Conservation (phyloP, 495 filamentous ascomycete species). For the Annulohypoxylon maeteangense region DNA sequence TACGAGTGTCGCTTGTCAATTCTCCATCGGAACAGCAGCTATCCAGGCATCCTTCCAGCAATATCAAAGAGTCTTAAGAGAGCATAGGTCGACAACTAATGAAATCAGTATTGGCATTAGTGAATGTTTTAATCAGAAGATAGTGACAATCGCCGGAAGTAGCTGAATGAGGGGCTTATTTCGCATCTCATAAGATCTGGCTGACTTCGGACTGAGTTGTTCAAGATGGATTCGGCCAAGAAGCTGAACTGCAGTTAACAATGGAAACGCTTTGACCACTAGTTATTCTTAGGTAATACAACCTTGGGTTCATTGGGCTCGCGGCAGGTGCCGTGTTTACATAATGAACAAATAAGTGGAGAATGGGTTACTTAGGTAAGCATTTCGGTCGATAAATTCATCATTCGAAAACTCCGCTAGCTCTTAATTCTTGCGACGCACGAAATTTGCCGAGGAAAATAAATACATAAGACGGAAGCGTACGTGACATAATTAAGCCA, state of each 20-base stretch:
- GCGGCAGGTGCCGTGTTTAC: too few species aligned
- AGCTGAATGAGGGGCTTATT: not conserved
- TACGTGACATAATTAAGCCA: slow-evolving; percentile 1
- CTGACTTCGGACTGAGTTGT: not conserved
- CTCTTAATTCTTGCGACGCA: not conserved
- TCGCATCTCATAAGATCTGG: too few species aligned
- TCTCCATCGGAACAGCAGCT: not conserved
- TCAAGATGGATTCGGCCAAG: not conserved
- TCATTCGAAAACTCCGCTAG: not conserved
- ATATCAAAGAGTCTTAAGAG: not conserved
- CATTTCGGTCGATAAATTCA: not conserved
- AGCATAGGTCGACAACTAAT: not conserved
- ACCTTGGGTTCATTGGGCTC: too few species aligned
- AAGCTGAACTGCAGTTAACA: not conserved
- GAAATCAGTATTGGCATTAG: too few species aligned
- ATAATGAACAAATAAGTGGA: not conserved
- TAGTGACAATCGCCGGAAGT: not conserved
- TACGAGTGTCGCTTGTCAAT: not conserved
- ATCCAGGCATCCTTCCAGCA: not conserved
- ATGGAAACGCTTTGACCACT: not conserved
- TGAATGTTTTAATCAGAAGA: not conserved
- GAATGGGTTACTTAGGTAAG: not conserved
- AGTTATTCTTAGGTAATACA: not conserved
- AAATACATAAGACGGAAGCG: not conserved
- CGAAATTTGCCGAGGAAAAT: not conserved